Evolutionary conservation across 2,329 filamentous ascomycete species (phyloP).

Genomic region (Polychaeton citri): DNA sequence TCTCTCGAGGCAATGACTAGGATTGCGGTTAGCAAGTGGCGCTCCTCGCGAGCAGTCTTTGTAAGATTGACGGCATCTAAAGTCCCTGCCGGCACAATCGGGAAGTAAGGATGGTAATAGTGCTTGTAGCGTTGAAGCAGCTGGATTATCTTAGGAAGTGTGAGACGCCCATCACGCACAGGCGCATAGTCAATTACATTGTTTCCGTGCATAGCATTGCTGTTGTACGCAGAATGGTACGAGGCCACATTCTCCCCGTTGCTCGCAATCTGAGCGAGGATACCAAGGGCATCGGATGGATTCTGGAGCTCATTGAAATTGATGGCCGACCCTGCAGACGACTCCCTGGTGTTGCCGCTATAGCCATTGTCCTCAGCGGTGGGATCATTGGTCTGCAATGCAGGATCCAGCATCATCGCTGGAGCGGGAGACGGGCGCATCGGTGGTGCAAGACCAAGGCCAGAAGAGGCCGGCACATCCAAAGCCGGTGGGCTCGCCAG

Average conservation of each 20-base stretch:
- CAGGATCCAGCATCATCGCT: slow-evolving; percentile 17
- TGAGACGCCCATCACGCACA: slow-evolving; percentile 28
- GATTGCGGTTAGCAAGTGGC: slow-evolving; percentile 55
- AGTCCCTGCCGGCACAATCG: slow-evolving; percentile 49
- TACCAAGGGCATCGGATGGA: slow-evolving; percentile 35
- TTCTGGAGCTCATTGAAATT: slow-evolving; percentile 33
- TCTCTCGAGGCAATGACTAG: slow-evolving; percentile 61
- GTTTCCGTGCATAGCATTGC: slow-evolving; percentile 16
- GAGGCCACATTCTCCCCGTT: slow-evolving; percentile 13
- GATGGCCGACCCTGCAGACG: slow-evolving; percentile 17
- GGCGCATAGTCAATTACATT: slow-evolving; percentile 28
- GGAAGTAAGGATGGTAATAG: slow-evolving; percentile 58
- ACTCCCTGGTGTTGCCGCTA: slow-evolving; percentile 11
- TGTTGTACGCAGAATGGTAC: not conserved
- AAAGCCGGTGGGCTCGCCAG: not conserved
- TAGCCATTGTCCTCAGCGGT: slow-evolving; percentile 1
- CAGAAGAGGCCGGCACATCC: not conserved
- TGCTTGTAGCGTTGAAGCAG: slow-evolving; percentile 47
- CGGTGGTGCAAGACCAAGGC: not conserved
- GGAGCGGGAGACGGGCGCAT: slow-evolving; percentile 7
- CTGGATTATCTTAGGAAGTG: slow-evolving; percentile 35
- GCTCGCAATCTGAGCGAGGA: slow-evolving; percentile 33
- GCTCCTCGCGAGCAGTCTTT: slow-evolving; percentile 46
- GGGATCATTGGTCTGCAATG: slow-evolving; percentile 14
- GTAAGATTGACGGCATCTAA: slow-evolving; percentile 42